phyloP scores from a whole-genome alignment of 192 early-diverging fungal genomes.

The Geranomyces variabilis region DNA sequence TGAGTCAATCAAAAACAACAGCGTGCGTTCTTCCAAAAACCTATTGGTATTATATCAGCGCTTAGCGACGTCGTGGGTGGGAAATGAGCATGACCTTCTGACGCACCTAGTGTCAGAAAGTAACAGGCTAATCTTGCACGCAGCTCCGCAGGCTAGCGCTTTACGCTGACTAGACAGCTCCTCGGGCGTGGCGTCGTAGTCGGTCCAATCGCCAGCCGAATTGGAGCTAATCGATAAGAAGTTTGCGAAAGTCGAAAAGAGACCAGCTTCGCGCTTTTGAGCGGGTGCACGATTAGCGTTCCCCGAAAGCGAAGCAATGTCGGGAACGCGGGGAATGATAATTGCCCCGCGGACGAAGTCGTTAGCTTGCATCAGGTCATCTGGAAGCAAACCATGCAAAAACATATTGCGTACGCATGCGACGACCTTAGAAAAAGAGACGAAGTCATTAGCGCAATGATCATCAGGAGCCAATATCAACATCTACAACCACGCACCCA shows the following conservation, averaged over 20 bases:
- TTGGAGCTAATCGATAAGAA: conserved; percentile 67
- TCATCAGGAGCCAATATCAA: not conserved
- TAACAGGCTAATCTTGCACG: conserved; percentile 72
- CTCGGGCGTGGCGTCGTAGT: conserved; percentile 63
- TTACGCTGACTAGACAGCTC: conserved; percentile 69
- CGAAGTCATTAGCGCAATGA: not conserved
- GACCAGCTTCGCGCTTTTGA: conserved; percentile 61
- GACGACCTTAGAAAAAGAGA: conserved; percentile 46
- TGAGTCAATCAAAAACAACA: conserved; percentile 62
- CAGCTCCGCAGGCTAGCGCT: conserved; percentile 68
- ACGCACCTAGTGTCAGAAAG: conserved; percentile 71
- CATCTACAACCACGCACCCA: conserved; percentile 57
- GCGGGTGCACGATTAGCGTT: not conserved
- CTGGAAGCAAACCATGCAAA: conserved; percentile 73
- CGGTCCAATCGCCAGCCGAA: conserved; percentile 56
- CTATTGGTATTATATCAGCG: conserved; percentile 17
- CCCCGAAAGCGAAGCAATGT: not conserved
- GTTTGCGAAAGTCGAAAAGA: conserved; percentile 80
- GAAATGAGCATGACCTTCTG: not conserved
- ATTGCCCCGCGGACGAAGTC: conserved; percentile 74
- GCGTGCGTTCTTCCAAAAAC: conserved; percentile 66
- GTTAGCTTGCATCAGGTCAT: conserved; percentile 67
- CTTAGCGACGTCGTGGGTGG: not conserved
- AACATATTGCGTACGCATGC: conserved; percentile 77
- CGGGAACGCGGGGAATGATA: conserved; percentile 63